phyloP scores from a whole-genome alignment of 148 eudicot species.

The Spergularia bocconei region DNA sequence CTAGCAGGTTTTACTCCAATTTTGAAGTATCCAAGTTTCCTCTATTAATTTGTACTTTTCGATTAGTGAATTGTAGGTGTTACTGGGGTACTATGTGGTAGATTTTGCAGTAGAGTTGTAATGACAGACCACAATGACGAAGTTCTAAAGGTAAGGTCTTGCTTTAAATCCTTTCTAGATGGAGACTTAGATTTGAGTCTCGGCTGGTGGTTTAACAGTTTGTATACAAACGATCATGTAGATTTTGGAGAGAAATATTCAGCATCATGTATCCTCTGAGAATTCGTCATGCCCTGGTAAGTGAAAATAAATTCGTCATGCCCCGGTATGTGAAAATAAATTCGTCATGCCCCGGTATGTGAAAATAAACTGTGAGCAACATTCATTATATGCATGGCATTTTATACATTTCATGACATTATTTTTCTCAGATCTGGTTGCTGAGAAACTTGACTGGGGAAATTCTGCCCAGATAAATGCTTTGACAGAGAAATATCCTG shows the following conservation, averaged over 20 bases:
- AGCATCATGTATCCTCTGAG: slow-evolving; percentile 56
- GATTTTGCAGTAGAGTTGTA: slow-evolving; percentile 69
- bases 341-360: too few species aligned
- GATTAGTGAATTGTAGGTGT: slow-evolving; percentile 46
- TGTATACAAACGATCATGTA: slow-evolving; percentile 27
- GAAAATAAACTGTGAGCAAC: slow-evolving; percentile 14
- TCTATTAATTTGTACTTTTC: background rate
- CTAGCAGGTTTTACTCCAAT: too few species aligned
- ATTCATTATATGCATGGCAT: slow-evolving; percentile 13
- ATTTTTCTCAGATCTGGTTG: slow-evolving; percentile 43
- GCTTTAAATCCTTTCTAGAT: slow-evolving; percentile 1
- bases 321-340: slow-evolving; percentile 35
- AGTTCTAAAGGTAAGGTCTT: slow-evolving; percentile 80
- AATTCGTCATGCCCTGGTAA: slow-evolving; percentile 51
- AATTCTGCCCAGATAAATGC: slow-evolving; percentile 52
- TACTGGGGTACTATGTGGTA: slow-evolving; percentile 79
- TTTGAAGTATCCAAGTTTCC: background rate
- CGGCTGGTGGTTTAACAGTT: slow-evolving; percentile 2
- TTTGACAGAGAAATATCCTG: slow-evolving; percentile 47
- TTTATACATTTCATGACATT: background rate
- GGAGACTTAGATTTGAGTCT: background rate
- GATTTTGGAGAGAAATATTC: slow-evolving; percentile 77
- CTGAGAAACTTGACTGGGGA: slow-evolving; percentile 92
- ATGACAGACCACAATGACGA: slow-evolving; percentile 89
- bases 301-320: slow-evolving; percentile 8